Percentiles rank a stretch among this genome's conserved stretches.
These are phyloP conservation scores for Tylopilus sp. DNA, from an alignment of 768 basidiomycete species.

Conservation along the genomic window DNA sequence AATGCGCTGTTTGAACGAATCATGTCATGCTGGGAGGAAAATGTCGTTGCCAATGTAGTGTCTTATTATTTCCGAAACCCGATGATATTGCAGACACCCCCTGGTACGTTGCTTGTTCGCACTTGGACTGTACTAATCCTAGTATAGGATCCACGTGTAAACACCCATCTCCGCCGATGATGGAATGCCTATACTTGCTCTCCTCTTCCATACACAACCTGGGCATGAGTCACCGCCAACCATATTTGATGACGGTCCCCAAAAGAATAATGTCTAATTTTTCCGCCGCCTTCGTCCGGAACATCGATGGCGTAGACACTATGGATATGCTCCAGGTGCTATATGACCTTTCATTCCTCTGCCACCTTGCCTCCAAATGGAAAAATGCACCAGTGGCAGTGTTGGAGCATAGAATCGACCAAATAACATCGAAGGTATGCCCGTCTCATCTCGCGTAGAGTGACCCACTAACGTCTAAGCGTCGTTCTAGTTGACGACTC, in stretches of 20 bases:
- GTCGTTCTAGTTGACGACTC: slow-evolving; percentile 14
- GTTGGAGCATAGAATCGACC: slow-evolving; percentile 30
- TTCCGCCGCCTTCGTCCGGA: slow-evolving; percentile 31
- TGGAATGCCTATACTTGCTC: slow-evolving; percentile 53
- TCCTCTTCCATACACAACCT: slow-evolving; percentile 54
- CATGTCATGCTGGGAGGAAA: slow-evolving; percentile 52
- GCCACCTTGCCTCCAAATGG: slow-evolving; percentile 37
- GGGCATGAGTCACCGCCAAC: slow-evolving; percentile 41
- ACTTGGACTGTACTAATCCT: slow-evolving; percentile 10
- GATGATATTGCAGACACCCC: neutral
- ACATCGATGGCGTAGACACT: slow-evolving; percentile 31
- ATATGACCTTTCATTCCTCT: slow-evolving; percentile 50
- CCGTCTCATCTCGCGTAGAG: neutral
- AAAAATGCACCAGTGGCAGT: slow-evolving; percentile 8
- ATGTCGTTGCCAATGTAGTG: slow-evolving; percentile 32
- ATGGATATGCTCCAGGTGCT: slow-evolving; percentile 31
- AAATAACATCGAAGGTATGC: slow-evolving; percentile 28
- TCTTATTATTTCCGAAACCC: slow-evolving; percentile 17
- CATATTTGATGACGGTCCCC: slow-evolving; percentile 34
- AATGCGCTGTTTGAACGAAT: slow-evolving; percentile 42
- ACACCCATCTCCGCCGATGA: slow-evolving; percentile 52
- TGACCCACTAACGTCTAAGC: neutral
- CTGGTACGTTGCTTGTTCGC: slow-evolving; percentile 11
- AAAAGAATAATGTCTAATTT: slow-evolving; percentile 39
- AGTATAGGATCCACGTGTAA: slow-evolving; percentile 18